These are phyloP conservation scores for Botrytis squamosa DNA, from an alignment of 2,329 filamentous ascomycete genomes.

Conservation along the genomic window DNA sequence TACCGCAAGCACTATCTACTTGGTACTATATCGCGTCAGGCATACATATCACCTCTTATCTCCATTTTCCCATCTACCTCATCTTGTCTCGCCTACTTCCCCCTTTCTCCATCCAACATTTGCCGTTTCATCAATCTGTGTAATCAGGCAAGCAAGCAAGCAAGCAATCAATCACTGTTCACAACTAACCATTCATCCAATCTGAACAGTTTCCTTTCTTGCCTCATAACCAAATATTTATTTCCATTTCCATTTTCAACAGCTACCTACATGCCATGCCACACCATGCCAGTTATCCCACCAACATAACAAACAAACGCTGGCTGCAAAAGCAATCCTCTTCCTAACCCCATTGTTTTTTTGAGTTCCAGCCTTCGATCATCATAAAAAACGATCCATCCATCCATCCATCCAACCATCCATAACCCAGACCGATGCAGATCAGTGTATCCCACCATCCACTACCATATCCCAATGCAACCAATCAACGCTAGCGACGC, in stretches of 20 bases:
- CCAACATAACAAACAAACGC: background rate
- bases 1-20: too few relatives aligned
- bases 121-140: fast-evolving
- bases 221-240: background rate
- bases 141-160: background rate
- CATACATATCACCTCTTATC: background rate
- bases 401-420: background rate
- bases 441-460: background rate
- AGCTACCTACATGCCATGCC: background rate
- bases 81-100: background rate
- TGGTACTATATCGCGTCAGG: too few relatives aligned
- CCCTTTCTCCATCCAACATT: background rate
- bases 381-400: background rate
- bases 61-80: background rate
- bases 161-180: background rate
- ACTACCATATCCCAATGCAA: background rate
- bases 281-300: background rate
- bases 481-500: background rate
- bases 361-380: background rate
- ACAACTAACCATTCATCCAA: background rate
- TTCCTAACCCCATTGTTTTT: background rate
- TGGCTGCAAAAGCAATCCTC: background rate
- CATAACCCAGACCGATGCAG: background rate
- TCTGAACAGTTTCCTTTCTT: background rate
- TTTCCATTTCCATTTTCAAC: background rate